These are phyloP conservation scores for Ilyonectria sp. DNA, from an alignment of 2,329 filamentous ascomycete species.

Conservation along the genomic window DNA sequence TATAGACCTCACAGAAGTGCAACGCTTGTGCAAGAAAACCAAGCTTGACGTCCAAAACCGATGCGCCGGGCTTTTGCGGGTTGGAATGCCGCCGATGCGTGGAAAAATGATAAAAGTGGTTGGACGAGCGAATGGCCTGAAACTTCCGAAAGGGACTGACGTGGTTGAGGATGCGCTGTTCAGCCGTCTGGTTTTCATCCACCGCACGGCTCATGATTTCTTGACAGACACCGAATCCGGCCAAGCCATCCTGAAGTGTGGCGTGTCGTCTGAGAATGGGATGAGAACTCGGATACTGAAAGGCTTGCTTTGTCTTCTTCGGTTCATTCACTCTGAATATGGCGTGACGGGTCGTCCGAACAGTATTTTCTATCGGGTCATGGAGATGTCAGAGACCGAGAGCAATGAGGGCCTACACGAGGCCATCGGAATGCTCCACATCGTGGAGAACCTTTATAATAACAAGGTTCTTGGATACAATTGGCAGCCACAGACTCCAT, in stretches of 20 bases:
- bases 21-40: neutral
- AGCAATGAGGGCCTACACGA: neutral
- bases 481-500: neutral
- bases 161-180: neutral
- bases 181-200: neutral
- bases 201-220: slow-evolving; percentile 10
- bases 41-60: neutral
- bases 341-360: neutral
- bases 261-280: neutral
- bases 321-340: slow-evolving; percentile 1
- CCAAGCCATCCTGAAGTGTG: neutral
- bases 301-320: neutral
- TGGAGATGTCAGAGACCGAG: neutral
- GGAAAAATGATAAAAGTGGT: neutral
- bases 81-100: neutral
- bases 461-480: neutral
- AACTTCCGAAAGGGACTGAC: neutral
- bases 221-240: neutral
- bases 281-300: neutral
- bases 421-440: neutral
- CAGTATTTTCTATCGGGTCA: neutral
- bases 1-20: neutral
- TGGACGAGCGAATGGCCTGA: neutral
- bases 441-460: neutral
- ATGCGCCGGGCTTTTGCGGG: neutral